Conservation (phyloP, 2,329 filamentous ascomycete genomes). For the Exophiala aquamarina region DNA sequence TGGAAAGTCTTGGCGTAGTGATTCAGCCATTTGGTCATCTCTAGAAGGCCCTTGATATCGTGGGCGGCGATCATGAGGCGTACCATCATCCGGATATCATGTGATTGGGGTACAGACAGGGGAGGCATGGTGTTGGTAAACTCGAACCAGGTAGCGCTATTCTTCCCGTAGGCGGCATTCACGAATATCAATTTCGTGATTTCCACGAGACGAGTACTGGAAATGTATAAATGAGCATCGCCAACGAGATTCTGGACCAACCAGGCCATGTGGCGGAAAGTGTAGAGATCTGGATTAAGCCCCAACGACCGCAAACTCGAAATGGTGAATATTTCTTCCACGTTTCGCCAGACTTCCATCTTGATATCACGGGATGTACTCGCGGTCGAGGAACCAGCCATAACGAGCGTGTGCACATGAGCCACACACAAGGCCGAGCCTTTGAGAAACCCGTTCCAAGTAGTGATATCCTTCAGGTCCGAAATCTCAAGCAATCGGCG, state of each 20-base stretch:
- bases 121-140: constrained; percentile 13
- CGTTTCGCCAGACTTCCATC: constrained; percentile 8
- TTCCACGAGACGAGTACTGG: not conserved
- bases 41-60: constrained; percentile 14
- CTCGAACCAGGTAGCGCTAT: not conserved
- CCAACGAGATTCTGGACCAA: constrained; percentile 6
- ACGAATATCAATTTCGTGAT: constrained; percentile 15
- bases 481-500: not conserved
- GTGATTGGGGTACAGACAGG: constrained; percentile 13
- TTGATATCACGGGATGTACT: constrained; percentile 4
- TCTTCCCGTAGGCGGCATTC: constrained; percentile 13
- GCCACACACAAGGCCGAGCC: constrained; percentile 7
- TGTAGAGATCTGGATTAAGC: constrained; percentile 18
- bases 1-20: constrained; percentile 30
- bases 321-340: constrained; percentile 5
- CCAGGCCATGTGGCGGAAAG: constrained; percentile 14
- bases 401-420: not conserved
- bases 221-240: not conserved
- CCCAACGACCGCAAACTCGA: not conserved
- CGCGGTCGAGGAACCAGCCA: not conserved
- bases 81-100: constrained; percentile 19
- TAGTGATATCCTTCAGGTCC: constrained; percentile 10
- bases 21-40: constrained; percentile 28
- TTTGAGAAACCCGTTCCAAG: constrained; percentile 22
- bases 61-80: constrained; percentile 14